Evolutionary conservation across 768 basidiomycete genomes (phyloP).

Genomic region (Hygrophoropsis aurantiaca): DNA sequence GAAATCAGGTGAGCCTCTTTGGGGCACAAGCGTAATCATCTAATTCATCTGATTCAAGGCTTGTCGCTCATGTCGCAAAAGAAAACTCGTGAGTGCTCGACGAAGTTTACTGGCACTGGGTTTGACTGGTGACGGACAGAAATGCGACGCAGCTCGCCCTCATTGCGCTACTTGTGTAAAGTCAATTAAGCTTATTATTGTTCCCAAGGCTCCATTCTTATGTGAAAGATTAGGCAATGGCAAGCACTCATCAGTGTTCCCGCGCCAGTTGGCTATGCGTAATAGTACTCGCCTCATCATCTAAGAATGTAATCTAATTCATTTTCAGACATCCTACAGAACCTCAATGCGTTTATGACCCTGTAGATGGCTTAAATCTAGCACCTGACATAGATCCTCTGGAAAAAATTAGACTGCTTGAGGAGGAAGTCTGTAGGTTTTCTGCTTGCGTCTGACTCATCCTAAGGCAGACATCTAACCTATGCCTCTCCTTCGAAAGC

Average conservation of each 20-base stretch:
- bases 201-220: background rate
- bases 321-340: constrained; percentile 72
- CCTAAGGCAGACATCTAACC: constrained; percentile 9
- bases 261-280: constrained; percentile 85
- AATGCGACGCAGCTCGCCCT: constrained; percentile 86
- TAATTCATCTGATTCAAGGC: constrained; percentile 44
- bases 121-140: constrained; percentile 44
- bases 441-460: constrained; percentile 7
- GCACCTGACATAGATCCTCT: constrained; percentile 77
- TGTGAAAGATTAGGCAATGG: constrained; percentile 60
- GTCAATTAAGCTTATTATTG: constrained; percentile 44
- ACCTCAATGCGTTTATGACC: constrained; percentile 84
- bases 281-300: constrained; percentile 24
- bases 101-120: background rate
- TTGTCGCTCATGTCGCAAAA: constrained; percentile 78
- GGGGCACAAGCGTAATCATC: constrained; percentile 9
- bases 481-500: constrained; percentile 37
- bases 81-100: constrained; percentile 70
- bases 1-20: constrained; percentile 62
- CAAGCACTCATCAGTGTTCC: constrained; percentile 80
- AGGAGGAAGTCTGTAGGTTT: constrained; percentile 70
- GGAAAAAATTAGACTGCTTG: constrained; percentile 74
- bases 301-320: constrained; percentile 4
- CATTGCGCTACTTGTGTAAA: constrained; percentile 85
- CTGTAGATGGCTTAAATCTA: constrained; percentile 76